Evolutionary conservation across 768 basidiomycete genomes (phyloP).

Genomic region (Pisolithus albus): DNA sequence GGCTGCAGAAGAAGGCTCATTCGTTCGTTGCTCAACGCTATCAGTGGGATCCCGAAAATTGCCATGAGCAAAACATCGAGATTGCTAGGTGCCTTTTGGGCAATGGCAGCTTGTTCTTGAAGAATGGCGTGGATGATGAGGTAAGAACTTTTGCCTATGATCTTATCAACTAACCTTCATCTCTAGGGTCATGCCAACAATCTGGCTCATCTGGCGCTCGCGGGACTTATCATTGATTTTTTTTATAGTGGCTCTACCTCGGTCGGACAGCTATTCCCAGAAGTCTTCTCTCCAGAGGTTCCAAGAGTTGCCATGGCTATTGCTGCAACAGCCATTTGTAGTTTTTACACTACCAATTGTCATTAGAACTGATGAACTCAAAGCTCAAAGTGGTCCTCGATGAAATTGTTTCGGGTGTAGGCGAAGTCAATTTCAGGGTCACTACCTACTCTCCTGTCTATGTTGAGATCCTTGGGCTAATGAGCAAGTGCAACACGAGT

Average conservation of each 20-base stretch:
- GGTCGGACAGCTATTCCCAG: background rate
- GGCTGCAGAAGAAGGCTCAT: slow-evolving; percentile 1
- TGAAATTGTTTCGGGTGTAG: background rate
- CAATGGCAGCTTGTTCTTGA: background rate
- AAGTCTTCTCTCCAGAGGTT: slow-evolving; percentile 5
- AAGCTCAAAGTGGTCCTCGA: slow-evolving; percentile 4
- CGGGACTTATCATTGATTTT: slow-evolving; percentile 3
- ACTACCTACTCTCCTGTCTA: background rate
- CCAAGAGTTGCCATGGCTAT: background rate
- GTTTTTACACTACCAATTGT: background rate
- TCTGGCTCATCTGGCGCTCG: slow-evolving; percentile 1
- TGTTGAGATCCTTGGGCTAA: background rate
- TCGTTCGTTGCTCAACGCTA: background rate
- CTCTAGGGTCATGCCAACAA: slow-evolving; percentile 7
- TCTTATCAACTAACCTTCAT: background rate
- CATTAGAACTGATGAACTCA: background rate
- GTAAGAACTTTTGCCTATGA: background rate
- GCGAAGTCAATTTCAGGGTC: slow-evolving; percentile 6
- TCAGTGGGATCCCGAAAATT: slow-evolving; percentile 5
- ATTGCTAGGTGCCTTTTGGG: background rate
- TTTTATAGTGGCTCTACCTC: slow-evolving; percentile 1
- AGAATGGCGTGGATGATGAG: background rate
- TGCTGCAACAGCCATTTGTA: background rate
- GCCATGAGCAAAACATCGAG: background rate
- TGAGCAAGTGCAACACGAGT: slow-evolving; percentile 3